Evolutionary conservation across 805 yeast genomes (phyloP).

Genomic region (Kodamaea kakaduensis): DNA sequence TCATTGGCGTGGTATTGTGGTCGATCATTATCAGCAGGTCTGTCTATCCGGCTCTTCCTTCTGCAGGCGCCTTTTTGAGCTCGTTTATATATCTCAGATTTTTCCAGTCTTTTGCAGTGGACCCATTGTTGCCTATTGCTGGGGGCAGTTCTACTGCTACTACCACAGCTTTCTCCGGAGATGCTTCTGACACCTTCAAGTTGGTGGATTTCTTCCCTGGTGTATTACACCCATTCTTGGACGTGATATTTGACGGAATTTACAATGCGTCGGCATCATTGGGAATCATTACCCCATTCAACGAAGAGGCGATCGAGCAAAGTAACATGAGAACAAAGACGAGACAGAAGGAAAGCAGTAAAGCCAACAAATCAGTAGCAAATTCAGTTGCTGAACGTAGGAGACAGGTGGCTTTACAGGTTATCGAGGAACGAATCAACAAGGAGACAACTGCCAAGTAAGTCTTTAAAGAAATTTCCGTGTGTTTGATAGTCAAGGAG

Average conservation of each 20-base stretch:
- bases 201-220: slow-evolving; percentile 82
- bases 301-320: slow-evolving; percentile 65
- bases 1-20: slow-evolving; percentile 32
- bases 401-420: slow-evolving; percentile 72
- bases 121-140: slow-evolving; percentile 50
- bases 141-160: slow-evolving; percentile 21
- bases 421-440: slow-evolving; percentile 60
- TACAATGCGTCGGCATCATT: slow-evolving; percentile 38
- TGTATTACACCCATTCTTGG: slow-evolving; percentile 46
- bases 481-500: too few species aligned
- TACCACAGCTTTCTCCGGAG: slow-evolving; percentile 54
- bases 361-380: slow-evolving; percentile 35
- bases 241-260: slow-evolving; percentile 43
- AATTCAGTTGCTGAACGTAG: slow-evolving; percentile 66
- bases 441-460: slow-evolving; percentile 14
- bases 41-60: slow-evolving; percentile 52
- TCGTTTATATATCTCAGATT: slow-evolving; percentile 80
- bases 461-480: too few species aligned
- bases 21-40: slow-evolving; percentile 29
- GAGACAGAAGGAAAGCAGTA: slow-evolving; percentile 49
- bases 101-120: slow-evolving; percentile 55
- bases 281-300: slow-evolving; percentile 57
- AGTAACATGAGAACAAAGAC: slow-evolving; percentile 69
- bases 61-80: slow-evolving; percentile 54
- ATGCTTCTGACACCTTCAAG: slow-evolving; percentile 86